phyloP scores from a whole-genome alignment of 2,329 filamentous ascomycete genomes.

The Ustilaginoidea virens region DNA sequence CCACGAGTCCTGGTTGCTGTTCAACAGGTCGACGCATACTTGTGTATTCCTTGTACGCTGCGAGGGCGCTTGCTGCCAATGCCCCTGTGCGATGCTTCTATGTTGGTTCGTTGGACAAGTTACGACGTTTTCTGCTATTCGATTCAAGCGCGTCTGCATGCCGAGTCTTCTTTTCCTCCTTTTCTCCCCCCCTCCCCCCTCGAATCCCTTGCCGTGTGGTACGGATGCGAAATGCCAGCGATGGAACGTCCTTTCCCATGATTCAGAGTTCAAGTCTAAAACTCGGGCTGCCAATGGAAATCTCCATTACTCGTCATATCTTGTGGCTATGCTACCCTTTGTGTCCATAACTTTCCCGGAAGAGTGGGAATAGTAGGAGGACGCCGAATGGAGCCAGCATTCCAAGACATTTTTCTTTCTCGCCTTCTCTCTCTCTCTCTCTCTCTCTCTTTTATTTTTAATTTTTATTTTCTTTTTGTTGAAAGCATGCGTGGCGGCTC shows the following conservation, averaged over 20 bases:
- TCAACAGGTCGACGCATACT: conserved; percentile 55
- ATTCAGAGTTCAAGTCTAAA: conserved; percentile 65
- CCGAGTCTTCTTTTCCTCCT: background rate
- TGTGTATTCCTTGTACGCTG: conserved; percentile 61
- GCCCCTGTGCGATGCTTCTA: conserved; percentile 65
- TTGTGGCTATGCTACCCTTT: conserved; percentile 46
- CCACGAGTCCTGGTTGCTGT: background rate
- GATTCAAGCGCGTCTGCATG: background rate
- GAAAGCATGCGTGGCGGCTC: too few relatives aligned
- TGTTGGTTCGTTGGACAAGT: conserved; percentile 33
- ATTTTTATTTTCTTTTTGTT: too few relatives aligned
- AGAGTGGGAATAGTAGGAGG: conserved; percentile 39
- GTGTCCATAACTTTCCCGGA: conserved; percentile 47
- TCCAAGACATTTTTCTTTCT: conserved; percentile 19
- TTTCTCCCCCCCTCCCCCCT: too few relatives aligned
- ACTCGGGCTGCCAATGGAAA: conserved; percentile 58
- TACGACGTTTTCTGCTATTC: conserved; percentile 1
- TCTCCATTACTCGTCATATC: conserved; percentile 46
- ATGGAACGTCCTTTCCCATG: conserved; percentile 53
- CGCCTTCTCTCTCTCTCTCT: too few relatives aligned
- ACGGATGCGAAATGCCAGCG: too few relatives aligned
- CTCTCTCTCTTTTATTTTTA: too few relatives aligned
- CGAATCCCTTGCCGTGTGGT: too few relatives aligned
- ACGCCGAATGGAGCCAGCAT: conserved; percentile 41
- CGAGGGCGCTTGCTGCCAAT: conserved; percentile 69